phyloP scores from a whole-genome alignment of 306 rosid genomes.

The Cucumis sativus region Cucumber_9930_V3 NC_026660.2:21341001-21341500 shows the following conservation, averaged over 20 bases:
- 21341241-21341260: not conserved
- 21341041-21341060: too few species aligned
- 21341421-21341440: not conserved
- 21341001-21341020: too few species aligned
- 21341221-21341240: not conserved
- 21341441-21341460: not conserved
- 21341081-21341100: too few species aligned
- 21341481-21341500: not conserved
- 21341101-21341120: too few species aligned
- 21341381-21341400: not conserved
- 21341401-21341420: too few species aligned
- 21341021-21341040: too few species aligned
- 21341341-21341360: not conserved
- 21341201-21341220: not conserved
- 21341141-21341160: not conserved
- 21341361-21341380: too few species aligned
- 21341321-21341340: not conserved
- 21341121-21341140: too few species aligned
- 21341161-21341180: not conserved
- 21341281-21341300: not conserved
- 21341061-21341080: too few species aligned
- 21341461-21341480: not conserved
- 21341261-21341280: not conserved
- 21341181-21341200: too few species aligned
- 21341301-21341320: not conserved